Evolutionary conservation across 2,329 filamentous ascomycete species (phyloP).

Genomic region (Scedosporium boydii): DNA sequence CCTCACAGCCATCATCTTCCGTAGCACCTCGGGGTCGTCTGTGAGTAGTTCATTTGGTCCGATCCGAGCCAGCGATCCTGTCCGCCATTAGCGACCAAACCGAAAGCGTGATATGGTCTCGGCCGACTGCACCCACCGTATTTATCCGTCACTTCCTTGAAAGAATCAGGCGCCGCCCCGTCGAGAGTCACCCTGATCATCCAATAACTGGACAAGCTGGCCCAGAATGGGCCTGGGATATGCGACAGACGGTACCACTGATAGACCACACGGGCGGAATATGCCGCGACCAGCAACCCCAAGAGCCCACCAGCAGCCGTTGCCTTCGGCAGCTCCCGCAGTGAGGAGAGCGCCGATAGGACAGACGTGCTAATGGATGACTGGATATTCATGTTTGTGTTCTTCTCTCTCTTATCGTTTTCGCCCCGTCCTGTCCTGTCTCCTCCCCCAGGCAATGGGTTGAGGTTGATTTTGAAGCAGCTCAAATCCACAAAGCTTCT

Average conservation of each 20-base stretch:
- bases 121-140: constrained; percentile 14
- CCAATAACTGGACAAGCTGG: constrained; percentile 30
- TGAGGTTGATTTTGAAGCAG: too few species aligned
- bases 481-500: too few species aligned
- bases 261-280: neutral
- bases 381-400: too few species aligned
- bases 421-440: too few species aligned
- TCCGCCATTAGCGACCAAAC: neutral
- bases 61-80: constrained; percentile 28
- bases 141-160: constrained; percentile 16
- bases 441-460: too few species aligned
- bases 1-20: constrained; percentile 25
- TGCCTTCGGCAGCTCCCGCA: neutral
- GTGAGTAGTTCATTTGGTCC: constrained; percentile 32
- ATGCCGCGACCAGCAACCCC: neutral
- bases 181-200: constrained; percentile 15
- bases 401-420: too few species aligned
- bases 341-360: neutral
- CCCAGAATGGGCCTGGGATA: constrained; percentile 27
- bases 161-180: constrained; percentile 4
- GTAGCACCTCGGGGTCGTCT: constrained; percentile 27
- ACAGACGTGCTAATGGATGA: too few species aligned
- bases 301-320: neutral
- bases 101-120: neutral
- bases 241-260: constrained; percentile 27